phyloP scores from a whole-genome alignment of 441 rosid species.

The Adansonia gregorii region DNA sequence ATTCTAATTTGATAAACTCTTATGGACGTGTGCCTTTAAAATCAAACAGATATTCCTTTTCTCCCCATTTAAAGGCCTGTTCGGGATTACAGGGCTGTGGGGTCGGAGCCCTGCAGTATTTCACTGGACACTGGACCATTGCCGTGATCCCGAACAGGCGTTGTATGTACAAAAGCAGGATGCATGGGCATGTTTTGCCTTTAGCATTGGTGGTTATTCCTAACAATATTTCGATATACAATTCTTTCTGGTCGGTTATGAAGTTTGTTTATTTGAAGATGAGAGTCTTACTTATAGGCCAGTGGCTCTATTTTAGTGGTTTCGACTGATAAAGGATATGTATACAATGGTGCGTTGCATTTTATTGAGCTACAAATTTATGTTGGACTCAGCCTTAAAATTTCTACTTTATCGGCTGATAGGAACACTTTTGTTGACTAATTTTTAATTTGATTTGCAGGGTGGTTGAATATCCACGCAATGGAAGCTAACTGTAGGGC shows the following conservation, averaged over 20 bases:
- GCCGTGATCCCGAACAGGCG: not conserved
- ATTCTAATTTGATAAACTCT: too few species aligned
- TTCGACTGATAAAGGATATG: slow-evolving; percentile 5
- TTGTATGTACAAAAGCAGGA: not conserved
- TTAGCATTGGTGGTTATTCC: not conserved
- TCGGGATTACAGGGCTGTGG: not conserved
- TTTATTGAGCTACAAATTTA: not conserved
- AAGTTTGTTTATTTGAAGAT: slow-evolving; percentile 15
- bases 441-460: not conserved
- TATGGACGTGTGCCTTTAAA: not conserved
- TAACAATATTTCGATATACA: not conserved
- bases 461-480: not conserved
- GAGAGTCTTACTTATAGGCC: not conserved
- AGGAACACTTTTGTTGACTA: not conserved
- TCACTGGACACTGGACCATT: not conserved
- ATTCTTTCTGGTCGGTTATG: not conserved
- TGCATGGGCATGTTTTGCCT: not conserved
- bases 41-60: not conserved
- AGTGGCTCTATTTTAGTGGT: not conserved
- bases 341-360: not conserved
- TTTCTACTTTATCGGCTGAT: not conserved
- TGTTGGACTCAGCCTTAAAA: not conserved
- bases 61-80: not conserved
- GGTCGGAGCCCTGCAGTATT: not conserved
- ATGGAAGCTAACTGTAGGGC: not conserved